Evolutionary conservation across 768 basidiomycete genomes (phyloP).

Genomic region (Leccinum fibrillosum): DNA sequence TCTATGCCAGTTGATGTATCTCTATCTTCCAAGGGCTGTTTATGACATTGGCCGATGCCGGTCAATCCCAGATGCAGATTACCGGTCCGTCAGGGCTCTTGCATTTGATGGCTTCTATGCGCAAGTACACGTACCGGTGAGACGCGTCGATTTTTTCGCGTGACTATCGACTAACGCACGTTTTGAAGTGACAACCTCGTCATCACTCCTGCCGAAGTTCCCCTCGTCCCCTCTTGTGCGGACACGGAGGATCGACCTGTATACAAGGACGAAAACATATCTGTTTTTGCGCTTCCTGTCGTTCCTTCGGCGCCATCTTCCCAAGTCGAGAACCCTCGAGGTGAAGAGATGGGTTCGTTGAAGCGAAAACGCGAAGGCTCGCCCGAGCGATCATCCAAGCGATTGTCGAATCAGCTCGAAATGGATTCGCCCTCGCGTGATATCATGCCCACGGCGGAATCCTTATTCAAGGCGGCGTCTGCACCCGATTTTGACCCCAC

Average conservation of each 20-base stretch:
- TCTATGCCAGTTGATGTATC: background rate
- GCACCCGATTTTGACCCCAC: slow-evolving; percentile 27
- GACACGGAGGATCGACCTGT: slow-evolving; percentile 38
- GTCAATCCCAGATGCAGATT: slow-evolving; percentile 53
- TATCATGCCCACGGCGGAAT: background rate
- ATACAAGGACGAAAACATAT: slow-evolving; percentile 61
- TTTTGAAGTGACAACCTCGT: slow-evolving; percentile 46
- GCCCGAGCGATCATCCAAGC: slow-evolving; percentile 38
- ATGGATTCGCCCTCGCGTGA: background rate
- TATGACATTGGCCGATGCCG: slow-evolving; percentile 78
- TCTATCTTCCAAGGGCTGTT: slow-evolving; percentile 50
- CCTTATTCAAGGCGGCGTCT: slow-evolving; percentile 24
- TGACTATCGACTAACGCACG: background rate
- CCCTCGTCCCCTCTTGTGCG: slow-evolving; percentile 20
- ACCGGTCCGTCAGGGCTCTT: slow-evolving; percentile 71
- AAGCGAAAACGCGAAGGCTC: slow-evolving; percentile 48
- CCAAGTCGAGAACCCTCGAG: background rate
- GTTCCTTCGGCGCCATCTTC: slow-evolving; percentile 21
- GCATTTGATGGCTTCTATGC: slow-evolving; percentile 69
- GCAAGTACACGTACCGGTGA: slow-evolving; percentile 66
- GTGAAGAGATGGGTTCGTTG: background rate
- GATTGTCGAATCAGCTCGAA: slow-evolving; percentile 5
- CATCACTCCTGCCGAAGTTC: slow-evolving; percentile 45
- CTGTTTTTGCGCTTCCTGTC: slow-evolving; percentile 60
- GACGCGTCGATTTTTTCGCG: background rate